Evolutionary conservation across 2,329 filamentous ascomycete species (phyloP).

Genomic region (Aspergillus sp.): DNA sequence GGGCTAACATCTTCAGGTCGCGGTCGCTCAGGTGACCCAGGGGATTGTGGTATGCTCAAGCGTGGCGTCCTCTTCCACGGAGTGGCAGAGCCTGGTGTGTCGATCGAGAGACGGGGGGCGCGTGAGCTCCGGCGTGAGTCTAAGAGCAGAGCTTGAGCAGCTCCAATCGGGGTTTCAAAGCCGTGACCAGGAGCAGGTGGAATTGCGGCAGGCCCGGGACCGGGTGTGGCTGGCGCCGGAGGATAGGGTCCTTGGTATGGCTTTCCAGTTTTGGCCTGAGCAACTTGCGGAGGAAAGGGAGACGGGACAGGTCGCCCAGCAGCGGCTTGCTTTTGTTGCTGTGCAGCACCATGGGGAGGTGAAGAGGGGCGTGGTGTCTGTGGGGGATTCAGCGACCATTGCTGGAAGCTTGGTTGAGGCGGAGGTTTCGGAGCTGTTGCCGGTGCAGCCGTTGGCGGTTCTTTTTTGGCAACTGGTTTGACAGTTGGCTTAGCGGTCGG

Average conservation of each 20-base stretch:
- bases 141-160: constrained; percentile 18
- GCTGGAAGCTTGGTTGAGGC: constrained; percentile 29
- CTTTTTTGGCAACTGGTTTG: constrained; percentile 12
- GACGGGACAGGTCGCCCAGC: constrained; percentile 14
- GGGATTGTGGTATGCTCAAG: constrained; percentile 28
- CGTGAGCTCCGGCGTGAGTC: constrained; percentile 19
- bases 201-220: constrained; percentile 9
- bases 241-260: constrained; percentile 10
- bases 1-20: constrained; percentile 41
- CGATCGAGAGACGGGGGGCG: constrained; percentile 29
- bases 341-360: constrained; percentile 15
- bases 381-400: constrained; percentile 31
- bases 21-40: constrained; percentile 36
- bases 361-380: constrained; percentile 24
- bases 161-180: constrained; percentile 24
- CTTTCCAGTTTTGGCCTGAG: constrained; percentile 11
- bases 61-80: constrained; percentile 40
- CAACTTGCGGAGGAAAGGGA: constrained; percentile 13
- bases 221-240: constrained; percentile 24
- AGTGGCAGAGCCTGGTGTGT: constrained; percentile 36
- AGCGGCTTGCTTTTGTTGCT: constrained; percentile 9
- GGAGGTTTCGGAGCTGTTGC: constrained; percentile 14
- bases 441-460: constrained; percentile 8
- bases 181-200: constrained; percentile 19
- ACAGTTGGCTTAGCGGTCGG: constrained; percentile 1